These are phyloP conservation scores for Debaryomyces castellii DNA, from an alignment of 805 yeast genomes.

Conservation along the genomic window DNA sequence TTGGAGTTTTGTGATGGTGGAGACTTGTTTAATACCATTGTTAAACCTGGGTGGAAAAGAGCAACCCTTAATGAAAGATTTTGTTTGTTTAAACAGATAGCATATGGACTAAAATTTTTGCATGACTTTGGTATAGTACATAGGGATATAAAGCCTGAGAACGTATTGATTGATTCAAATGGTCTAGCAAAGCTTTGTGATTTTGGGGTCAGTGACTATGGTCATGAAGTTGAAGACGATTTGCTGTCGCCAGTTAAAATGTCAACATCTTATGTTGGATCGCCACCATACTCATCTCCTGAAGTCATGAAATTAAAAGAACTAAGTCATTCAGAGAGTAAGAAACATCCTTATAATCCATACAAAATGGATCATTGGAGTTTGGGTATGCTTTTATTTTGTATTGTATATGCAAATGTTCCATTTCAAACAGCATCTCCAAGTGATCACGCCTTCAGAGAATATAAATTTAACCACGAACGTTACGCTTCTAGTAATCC, in stretches of 20 bases:
- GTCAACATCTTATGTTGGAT: constrained; percentile 60
- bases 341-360: constrained; percentile 55
- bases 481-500: constrained; percentile 43
- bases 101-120: constrained; percentile 58
- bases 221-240: constrained; percentile 54
- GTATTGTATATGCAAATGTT: constrained; percentile 53
- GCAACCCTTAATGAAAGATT: constrained; percentile 50
- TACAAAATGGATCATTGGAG: constrained; percentile 73
- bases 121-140: constrained; percentile 71
- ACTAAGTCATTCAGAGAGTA: constrained; percentile 25
- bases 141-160: constrained; percentile 75
- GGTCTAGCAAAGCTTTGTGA: constrained; percentile 72
- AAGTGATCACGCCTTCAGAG: constrained; percentile 53
- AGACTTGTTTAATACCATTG: constrained; percentile 58
- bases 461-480: constrained; percentile 51
- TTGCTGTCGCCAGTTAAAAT: constrained; percentile 37
- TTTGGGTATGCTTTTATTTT: constrained; percentile 65
- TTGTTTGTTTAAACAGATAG: constrained; percentile 69
- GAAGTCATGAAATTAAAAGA: constrained; percentile 60
- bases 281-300: constrained; percentile 81
- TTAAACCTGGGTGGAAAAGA: constrained; percentile 60
- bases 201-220: constrained; percentile 73
- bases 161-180: constrained; percentile 54
- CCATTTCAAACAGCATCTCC: constrained; percentile 58
- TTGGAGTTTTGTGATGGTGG: constrained; percentile 63